These are phyloP conservation scores for Cutaneotrichosporon cavernicola DNA, from an alignment of 1,284 basidiomycete species.

Conservation along the genomic window DNA sequence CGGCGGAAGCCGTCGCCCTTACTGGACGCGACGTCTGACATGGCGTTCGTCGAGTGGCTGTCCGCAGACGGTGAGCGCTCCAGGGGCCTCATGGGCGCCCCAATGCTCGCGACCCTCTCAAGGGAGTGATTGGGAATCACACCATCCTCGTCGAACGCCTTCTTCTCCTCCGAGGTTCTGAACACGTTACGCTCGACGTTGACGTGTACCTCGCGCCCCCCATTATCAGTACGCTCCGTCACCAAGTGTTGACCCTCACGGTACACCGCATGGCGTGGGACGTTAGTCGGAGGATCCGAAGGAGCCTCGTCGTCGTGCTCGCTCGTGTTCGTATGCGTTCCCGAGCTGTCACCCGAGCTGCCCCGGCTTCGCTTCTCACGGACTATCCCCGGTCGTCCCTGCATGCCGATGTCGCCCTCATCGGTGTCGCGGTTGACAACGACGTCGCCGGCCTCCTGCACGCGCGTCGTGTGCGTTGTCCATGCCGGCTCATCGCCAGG, in stretches of 20 bases:
- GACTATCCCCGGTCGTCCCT: conserved; percentile 9
- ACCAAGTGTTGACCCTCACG: conserved; percentile 67
- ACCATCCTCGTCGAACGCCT: conserved; percentile 3
- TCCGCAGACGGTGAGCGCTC: background rate
- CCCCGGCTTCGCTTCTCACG: conserved; percentile 24
- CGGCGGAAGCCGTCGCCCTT: conserved; percentile 22
- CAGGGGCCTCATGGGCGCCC: background rate
- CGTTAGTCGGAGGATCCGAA: background rate
- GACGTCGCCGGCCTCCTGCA: conserved; percentile 66
- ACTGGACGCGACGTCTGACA: conserved; percentile 16
- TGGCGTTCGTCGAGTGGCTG: conserved; percentile 26
- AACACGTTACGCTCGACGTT: conserved; percentile 6
- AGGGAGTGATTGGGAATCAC: background rate
- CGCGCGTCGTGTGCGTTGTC: conserved; percentile 71
- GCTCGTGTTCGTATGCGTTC: conserved; percentile 34
- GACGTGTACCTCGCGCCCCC: conserved; percentile 56
- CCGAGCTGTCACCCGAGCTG: conserved; percentile 23
- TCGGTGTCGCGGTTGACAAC: conserved; percentile 74
- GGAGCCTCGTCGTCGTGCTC: conserved; percentile 25
- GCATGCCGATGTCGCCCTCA: conserved; percentile 43
- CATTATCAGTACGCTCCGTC: conserved; percentile 61
- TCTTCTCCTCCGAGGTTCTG: background rate
- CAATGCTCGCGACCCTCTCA: background rate
- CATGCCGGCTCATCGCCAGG: conserved; percentile 62
- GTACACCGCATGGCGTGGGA: conserved; percentile 58